Evolutionary conservation across 2,329 filamentous ascomycete genomes (phyloP), one percentile per base, ranked within the genome.

Genomic region (Dactylellina cionopaga): DNA sequence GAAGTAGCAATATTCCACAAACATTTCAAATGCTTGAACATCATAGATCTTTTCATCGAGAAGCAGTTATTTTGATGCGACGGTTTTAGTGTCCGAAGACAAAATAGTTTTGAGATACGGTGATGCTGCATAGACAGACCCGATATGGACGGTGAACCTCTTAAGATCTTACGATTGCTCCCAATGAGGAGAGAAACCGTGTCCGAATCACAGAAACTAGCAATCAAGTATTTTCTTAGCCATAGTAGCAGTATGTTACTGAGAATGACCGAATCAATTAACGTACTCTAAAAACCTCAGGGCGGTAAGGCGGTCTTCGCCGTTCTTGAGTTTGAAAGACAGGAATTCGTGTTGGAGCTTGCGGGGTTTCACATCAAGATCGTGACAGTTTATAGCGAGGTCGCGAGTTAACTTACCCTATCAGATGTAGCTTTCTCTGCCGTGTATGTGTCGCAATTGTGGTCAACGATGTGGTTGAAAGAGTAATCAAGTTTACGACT

Each of bases 1-100:
- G 2, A 59, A 35, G 19, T 59, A 59, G 41, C 55, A 59, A 19
- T 59, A 59, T 25, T 59, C 25, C 5, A 59, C 17, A 35, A 59
- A 59, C 39, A 59, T 59, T 5, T 19, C 39, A 19, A 59, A 59
- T 6, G 55, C 55, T 15, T 33, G 17, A 27, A 27, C 13, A 25
- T 47, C 17, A n/a, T 47, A 29, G 3, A 59, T 3, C 22, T 29
- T n/a, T 11, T 44, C 25, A 4, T 17, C 5, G 15, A 59, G 25
- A 59, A 33, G 35, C 1, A 46, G 4, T 2, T 2, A 9, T 41
- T 49, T 5, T 1, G 3, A 3, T 5, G 17, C 25, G 2, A 15
- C 6, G 5, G 15, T 13, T 44, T 7, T 13, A 25, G 25, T 25
- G 2, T 27, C 22, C 24, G 15, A 15, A 6, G 25, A 37, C 13